A percentile compares a stretch with the other conserved stretches of the same genome.
Evolutionary conservation across 2,329 filamentous ascomycete species (phyloP).

Genomic region (Rhinocladiella mackenziei): DNA sequence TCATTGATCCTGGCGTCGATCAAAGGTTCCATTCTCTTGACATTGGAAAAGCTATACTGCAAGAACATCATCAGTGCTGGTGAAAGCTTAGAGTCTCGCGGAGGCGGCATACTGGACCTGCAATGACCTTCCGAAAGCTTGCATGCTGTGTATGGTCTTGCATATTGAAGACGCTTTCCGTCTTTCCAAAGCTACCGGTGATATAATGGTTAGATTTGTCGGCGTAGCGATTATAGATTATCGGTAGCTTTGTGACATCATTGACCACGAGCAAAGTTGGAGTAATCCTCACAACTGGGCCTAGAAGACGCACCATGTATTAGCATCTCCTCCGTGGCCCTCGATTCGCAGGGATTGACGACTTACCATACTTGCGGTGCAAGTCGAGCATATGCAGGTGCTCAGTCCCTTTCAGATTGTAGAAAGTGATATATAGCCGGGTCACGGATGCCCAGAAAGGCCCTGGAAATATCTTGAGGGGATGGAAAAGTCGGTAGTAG

Average conservation of each 20-base stretch:
- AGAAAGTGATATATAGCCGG: constrained; percentile 52
- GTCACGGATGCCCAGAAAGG: constrained; percentile 46
- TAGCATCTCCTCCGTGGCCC: neutral
- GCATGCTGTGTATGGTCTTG: constrained; percentile 51
- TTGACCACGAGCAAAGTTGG: constrained; percentile 52
- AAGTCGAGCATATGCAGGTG: constrained; percentile 41
- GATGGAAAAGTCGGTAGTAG: constrained; percentile 48
- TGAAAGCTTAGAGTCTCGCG: too few species aligned
- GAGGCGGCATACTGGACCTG: constrained; percentile 30
- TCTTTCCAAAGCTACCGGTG: constrained; percentile 54
- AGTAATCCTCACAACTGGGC: constrained; percentile 52
- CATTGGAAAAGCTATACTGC: constrained; percentile 55
- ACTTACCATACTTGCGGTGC: constrained; percentile 48
- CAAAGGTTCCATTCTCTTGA: constrained; percentile 57
- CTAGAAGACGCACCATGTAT: constrained; percentile 31
- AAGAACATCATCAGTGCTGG: too few species aligned
- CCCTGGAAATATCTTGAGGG: constrained; percentile 8
- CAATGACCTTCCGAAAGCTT: constrained; percentile 52
- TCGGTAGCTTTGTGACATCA: constrained; percentile 53
- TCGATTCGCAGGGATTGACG: neutral
- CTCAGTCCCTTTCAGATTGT: constrained; percentile 49
- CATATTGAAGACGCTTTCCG: constrained; percentile 57
- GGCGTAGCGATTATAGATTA: constrained; percentile 54
- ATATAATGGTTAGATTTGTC: constrained; percentile 59
- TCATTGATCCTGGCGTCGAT: constrained; percentile 49